Percentiles rank a stretch among this genome's conserved stretches.
Conservation (phyloP, 2,329 filamentous ascomycete genomes). For the Ilyonectria robusta region DNA sequence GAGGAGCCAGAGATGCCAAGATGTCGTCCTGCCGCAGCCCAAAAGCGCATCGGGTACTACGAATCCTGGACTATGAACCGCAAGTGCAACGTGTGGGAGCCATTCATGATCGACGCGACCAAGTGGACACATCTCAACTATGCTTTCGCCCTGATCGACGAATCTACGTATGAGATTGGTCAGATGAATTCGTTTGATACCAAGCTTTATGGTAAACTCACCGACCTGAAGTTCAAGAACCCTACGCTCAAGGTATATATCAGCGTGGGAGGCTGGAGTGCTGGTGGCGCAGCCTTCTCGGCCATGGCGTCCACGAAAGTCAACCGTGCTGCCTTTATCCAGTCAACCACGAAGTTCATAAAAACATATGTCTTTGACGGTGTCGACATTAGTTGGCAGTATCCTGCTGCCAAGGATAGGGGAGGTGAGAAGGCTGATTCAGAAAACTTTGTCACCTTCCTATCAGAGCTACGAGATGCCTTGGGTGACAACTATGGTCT, state of each 20-base stretch:
- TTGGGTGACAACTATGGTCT: background rate
- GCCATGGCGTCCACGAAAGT: constrained; percentile 1
- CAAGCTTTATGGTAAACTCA: background rate
- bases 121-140: constrained; percentile 9
- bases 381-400: background rate
- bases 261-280: constrained; percentile 5
- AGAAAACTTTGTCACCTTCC: constrained; percentile 1
- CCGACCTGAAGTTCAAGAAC: constrained; percentile 5
- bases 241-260: constrained; percentile 3
- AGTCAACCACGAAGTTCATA: background rate
- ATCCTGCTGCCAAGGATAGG: too few species aligned
- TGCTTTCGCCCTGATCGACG: constrained; percentile 9
- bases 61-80: constrained; percentile 16
- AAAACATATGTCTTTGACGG: constrained; percentile 7
- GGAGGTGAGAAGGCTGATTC: background rate
- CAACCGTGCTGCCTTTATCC: constrained; percentile 9
- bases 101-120: background rate
- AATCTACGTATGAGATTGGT: background rate
- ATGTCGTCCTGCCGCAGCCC: background rate
- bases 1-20: background rate
- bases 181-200: constrained; percentile 1
- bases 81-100: background rate
- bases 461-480: background rate
- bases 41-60: constrained; percentile 14
- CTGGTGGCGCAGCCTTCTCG: background rate